These are phyloP conservation scores for Penicillium daleae DNA, from an alignment of 495 filamentous ascomycete species.

Conservation along the genomic window DNA sequence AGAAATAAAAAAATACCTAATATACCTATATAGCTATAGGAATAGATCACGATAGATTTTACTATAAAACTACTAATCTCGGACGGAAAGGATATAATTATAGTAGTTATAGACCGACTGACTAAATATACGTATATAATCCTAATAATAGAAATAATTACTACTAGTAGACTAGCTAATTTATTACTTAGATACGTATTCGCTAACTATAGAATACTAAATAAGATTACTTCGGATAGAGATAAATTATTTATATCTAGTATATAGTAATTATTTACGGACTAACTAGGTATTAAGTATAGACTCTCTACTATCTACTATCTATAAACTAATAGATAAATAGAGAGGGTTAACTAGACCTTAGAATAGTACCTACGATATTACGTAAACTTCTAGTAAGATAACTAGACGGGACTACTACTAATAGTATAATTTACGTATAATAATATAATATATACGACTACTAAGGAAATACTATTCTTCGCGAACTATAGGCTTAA, in stretches of 20 bases:
- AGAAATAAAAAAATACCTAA: not conserved
- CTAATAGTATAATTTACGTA: slow-evolving; percentile 31
- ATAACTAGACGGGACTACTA: slow-evolving; percentile 33
- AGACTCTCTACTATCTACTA: not conserved
- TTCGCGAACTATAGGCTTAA: slow-evolving; percentile 21
- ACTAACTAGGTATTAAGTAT: not conserved
- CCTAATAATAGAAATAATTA: not conserved
- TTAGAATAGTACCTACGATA: not conserved
- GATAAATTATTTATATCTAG: slow-evolving; percentile 6
- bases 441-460: slow-evolving; percentile 21
- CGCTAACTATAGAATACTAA: not conserved
- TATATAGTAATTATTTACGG: not conserved
- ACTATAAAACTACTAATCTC: not conserved
- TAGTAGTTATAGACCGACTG: slow-evolving; percentile 2
- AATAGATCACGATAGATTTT: slow-evolving; percentile 4
- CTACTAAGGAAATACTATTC: slow-evolving; percentile 18
- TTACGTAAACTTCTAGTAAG: slow-evolving; percentile 27
- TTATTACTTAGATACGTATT: not conserved
- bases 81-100: not conserved
- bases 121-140: slow-evolving; percentile 3
- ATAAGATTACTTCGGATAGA: not conserved
- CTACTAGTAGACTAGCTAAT: not conserved
- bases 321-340: not conserved
- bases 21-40: not conserved
- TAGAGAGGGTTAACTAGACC: not conserved